Evolutionary conservation across 2,329 filamentous ascomycete genomes (phyloP).

Genomic region (Colletotrichum costaricense): DNA sequence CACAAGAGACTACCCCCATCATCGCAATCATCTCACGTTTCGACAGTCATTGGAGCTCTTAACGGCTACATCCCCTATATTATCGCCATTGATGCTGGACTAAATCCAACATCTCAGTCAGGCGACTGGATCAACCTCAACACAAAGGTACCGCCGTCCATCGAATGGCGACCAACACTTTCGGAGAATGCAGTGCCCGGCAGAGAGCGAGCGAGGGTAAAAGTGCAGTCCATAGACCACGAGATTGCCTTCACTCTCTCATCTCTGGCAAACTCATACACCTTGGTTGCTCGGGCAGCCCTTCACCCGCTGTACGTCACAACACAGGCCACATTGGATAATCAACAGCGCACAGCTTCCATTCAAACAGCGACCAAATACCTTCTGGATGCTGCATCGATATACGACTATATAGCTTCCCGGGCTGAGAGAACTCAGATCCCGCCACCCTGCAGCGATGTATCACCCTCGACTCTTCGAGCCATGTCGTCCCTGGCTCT

Average conservation of each 20-base stretch:
- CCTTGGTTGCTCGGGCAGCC: slow-evolving; percentile 76
- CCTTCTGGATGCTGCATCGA: slow-evolving; percentile 80
- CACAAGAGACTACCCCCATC: slow-evolving; percentile 85
- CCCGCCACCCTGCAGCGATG: slow-evolving; percentile 62
- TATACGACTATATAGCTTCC: slow-evolving; percentile 78
- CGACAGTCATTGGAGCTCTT: slow-evolving; percentile 75
- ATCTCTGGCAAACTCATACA: slow-evolving; percentile 80
- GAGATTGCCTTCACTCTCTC: slow-evolving; percentile 85
- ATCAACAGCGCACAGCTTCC: slow-evolving; percentile 75
- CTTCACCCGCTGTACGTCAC: slow-evolving; percentile 80
- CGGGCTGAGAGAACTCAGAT: slow-evolving; percentile 59
- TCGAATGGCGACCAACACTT: slow-evolving; percentile 89
- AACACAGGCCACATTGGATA: slow-evolving; percentile 67
- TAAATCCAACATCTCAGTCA: slow-evolving; percentile 64
- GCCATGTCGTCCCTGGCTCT: slow-evolving; percentile 76
- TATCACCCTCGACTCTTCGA: slow-evolving; percentile 62
- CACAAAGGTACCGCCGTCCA: slow-evolving; percentile 68
- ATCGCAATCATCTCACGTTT: slow-evolving; percentile 77
- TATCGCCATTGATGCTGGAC: slow-evolving; percentile 78
- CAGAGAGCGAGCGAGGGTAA: slow-evolving; percentile 74
- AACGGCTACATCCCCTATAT: slow-evolving; percentile 87
- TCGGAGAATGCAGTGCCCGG: slow-evolving; percentile 72
- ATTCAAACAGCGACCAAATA: slow-evolving; percentile 81
- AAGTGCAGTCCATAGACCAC: slow-evolving; percentile 80
- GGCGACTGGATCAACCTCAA: slow-evolving; percentile 76